Evolutionary conservation across 2,329 filamentous ascomycete species (phyloP).

Genomic region (Xylaria sp.): DNA sequence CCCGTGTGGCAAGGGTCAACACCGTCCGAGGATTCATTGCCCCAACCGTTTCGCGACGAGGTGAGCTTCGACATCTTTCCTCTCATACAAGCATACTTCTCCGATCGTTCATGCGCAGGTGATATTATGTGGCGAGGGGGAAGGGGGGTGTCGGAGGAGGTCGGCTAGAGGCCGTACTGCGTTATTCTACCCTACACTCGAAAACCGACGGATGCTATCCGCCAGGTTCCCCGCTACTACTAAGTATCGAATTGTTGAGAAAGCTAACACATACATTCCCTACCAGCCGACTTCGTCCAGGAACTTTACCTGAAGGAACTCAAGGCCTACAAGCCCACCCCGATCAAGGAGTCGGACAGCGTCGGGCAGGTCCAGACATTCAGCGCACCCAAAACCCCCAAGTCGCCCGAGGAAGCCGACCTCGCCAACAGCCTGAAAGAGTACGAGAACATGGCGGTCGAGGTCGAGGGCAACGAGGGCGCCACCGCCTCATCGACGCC

Average conservation of each 20-base stretch:
- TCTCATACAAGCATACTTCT: slow-evolving; percentile 35
- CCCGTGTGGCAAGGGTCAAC: slow-evolving; percentile 60
- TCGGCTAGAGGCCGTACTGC: neutral
- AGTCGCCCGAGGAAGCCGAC: slow-evolving; percentile 92
- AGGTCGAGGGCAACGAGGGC: slow-evolving; percentile 87
- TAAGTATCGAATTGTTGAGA: neutral
- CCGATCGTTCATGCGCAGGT: slow-evolving; percentile 6
- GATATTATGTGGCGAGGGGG: neutral
- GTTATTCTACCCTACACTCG: neutral
- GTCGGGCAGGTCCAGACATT: slow-evolving; percentile 94
- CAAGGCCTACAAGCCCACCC: slow-evolving; percentile 89
- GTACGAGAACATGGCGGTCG: slow-evolving; percentile 93
- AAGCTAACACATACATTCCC: slow-evolving; percentile 26
- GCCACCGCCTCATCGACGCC: slow-evolving; percentile 67
- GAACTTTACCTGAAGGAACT: slow-evolving; percentile 97
- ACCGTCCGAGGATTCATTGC: slow-evolving; percentile 66
- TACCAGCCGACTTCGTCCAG: slow-evolving; percentile 93
- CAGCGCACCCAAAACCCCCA: slow-evolving; percentile 78
- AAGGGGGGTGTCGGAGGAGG: neutral
- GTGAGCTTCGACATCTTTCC: slow-evolving; percentile 56
- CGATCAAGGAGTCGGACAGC: slow-evolving; percentile 85
- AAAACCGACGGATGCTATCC: neutral
- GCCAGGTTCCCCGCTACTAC: neutral
- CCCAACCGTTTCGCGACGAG: slow-evolving; percentile 69
- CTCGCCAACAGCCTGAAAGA: slow-evolving; percentile 90